These are phyloP conservation scores for Ganoderma sinense DNA, from an alignment of 1,284 basidiomycete species.

Conservation along the genomic window DNA sequence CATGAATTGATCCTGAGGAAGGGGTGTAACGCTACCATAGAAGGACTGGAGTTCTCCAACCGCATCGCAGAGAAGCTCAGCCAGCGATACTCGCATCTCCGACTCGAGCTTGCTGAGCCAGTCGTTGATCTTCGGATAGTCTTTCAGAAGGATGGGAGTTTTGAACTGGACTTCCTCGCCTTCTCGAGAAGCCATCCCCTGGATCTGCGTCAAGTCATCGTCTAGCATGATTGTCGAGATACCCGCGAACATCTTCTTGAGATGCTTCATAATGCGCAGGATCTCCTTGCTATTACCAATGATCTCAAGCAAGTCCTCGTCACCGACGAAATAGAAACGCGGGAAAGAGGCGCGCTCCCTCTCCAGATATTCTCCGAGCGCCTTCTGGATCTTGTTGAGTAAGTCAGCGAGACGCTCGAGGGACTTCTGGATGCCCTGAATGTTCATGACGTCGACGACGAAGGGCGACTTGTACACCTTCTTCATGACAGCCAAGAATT, in stretches of 20 bases:
- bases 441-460: constrained; percentile 96
- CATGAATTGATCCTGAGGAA: constrained; percentile 77
- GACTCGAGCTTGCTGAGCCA: constrained; percentile 95
- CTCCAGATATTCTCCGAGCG: constrained; percentile 98
- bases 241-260: constrained; percentile 99
- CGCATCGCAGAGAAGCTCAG: constrained; percentile 80
- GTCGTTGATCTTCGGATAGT: constrained; percentile 98
- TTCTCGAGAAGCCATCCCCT: constrained; percentile 93
- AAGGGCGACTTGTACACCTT: constrained; percentile 99
- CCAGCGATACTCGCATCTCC: constrained; percentile 94
- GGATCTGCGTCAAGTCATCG: constrained; percentile 87
- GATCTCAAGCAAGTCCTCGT: constrained; percentile 98
- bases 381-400: constrained; percentile 98
- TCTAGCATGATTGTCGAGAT: constrained; percentile 92
- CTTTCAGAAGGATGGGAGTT: constrained; percentile 86
- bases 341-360: constrained; percentile 98
- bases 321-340: constrained; percentile 99
- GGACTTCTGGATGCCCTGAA: constrained; percentile 95
- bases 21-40: constrained; percentile 70
- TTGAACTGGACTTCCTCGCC: constrained; percentile 93
- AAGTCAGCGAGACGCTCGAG: constrained; percentile 96
- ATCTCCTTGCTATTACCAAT: constrained; percentile 99
- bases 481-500: constrained; percentile 99
- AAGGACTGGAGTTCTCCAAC: constrained; percentile 84
- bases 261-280: constrained; percentile 95